Evolutionary conservation across 1,139 yeast species (phyloP).

Genomic region (Magnusiomyces suaveolens): DNA sequence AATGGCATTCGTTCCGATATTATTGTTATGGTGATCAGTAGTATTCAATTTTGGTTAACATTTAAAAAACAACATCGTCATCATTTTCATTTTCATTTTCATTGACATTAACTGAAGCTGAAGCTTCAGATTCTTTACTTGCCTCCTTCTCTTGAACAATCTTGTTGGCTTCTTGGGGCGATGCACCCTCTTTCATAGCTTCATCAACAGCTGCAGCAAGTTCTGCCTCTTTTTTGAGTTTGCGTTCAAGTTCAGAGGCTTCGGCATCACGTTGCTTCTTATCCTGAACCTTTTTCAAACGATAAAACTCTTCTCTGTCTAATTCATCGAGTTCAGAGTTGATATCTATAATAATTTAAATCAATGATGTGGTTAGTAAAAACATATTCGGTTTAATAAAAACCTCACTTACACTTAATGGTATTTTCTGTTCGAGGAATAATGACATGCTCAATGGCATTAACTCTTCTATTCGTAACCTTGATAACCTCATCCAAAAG

Average conservation of each 20-base stretch:
- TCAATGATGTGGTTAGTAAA: conserved; percentile 3
- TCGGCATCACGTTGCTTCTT: conserved; percentile 81
- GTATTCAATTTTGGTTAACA: too few species aligned
- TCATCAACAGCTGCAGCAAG: conserved; percentile 13
- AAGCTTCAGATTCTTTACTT: neutral
- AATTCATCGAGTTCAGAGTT: conserved; percentile 94
- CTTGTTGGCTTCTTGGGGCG: conserved; percentile 13
- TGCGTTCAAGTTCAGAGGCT: conserved; percentile 45
- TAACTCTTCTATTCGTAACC: conserved; percentile 95
- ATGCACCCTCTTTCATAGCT: conserved; percentile 8
- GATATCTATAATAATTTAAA: conserved; percentile 38
- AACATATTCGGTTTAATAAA: neutral
- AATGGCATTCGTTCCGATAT: too few species aligned
- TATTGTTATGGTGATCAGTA: too few species aligned
- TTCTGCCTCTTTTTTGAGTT: conserved; percentile 18
- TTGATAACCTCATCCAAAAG: conserved; percentile 95
- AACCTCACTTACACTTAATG: conserved; percentile 41
- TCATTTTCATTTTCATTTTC: conserved; percentile 18
- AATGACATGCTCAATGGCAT: conserved; percentile 96
- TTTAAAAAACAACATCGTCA: conserved; percentile 24
- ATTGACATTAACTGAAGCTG: conserved; percentile 6
- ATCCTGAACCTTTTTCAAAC: conserved; percentile 93
- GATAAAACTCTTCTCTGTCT: conserved; percentile 95
- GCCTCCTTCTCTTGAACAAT: conserved; percentile 13
- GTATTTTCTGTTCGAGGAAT: conserved; percentile 97